Conservation (phyloP, 1,139 yeast genomes). For the Sugiyamaella xylanicola region DNA sequence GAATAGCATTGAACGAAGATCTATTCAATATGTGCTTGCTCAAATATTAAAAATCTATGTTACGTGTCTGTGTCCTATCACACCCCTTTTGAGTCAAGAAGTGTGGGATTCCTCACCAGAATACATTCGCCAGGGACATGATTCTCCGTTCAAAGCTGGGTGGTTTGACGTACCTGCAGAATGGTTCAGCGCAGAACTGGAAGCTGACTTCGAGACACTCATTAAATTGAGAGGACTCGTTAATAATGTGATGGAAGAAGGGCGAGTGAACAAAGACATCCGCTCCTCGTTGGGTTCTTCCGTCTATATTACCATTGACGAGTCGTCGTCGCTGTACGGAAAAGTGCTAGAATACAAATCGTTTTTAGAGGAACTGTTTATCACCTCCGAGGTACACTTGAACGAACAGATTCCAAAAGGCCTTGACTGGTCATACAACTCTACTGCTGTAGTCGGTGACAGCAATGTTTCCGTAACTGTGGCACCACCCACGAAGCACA, state of each 20-base stretch:
- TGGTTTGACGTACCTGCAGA: constrained; percentile 47
- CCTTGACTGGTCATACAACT: constrained; percentile 39
- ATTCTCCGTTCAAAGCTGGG: constrained; percentile 58
- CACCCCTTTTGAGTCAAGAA: constrained; percentile 85
- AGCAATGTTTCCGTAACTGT: constrained; percentile 45
- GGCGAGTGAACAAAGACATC: constrained; percentile 51
- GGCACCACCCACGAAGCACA: constrained; percentile 51
- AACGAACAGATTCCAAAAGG: constrained; percentile 36
- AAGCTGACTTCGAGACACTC: constrained; percentile 43
- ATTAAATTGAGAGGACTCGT: constrained; percentile 54
- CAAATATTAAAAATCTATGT: constrained; percentile 64
- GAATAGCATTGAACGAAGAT: constrained; percentile 55
- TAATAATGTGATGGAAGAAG: constrained; percentile 52
- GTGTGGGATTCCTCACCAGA: constrained; percentile 66
- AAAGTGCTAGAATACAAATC: constrained; percentile 34
- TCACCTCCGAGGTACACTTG: constrained; percentile 60
- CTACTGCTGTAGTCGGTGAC: constrained; percentile 40
- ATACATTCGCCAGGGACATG: constrained; percentile 40
- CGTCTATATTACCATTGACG: constrained; percentile 45
- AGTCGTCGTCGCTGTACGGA: constrained; percentile 23
- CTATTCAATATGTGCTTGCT: constrained; percentile 70
- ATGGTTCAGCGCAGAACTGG: constrained; percentile 43
- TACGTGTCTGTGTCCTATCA: constrained; percentile 72
- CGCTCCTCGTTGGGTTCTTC: constrained; percentile 69
- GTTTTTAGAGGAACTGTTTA: constrained; percentile 56